Evolutionary conservation across 306 rosid genomes (phyloP), one percentile per base, ranked within the genome.

Genomic region (Albizia julibrissin): DNA sequence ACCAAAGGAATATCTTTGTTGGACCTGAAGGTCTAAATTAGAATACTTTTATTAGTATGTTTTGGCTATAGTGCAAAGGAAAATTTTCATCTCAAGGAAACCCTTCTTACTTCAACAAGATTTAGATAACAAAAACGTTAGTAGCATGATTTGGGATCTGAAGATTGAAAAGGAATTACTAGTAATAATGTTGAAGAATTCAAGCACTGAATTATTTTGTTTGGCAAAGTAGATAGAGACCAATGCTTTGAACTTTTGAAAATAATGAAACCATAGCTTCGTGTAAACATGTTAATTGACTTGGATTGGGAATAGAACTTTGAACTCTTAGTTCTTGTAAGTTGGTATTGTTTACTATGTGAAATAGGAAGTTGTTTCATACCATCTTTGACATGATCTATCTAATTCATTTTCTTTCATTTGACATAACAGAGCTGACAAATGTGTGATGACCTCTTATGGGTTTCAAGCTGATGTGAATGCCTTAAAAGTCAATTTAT

Each of bases 401-500:
- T 47, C 37, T 12, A 39, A 54, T 42, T 27, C 76, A 26, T 13
- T 80, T 39, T 78, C 67, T 72, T 27, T 74, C 39, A 50, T 46
- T 68, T 69, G 43, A 74, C 58, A 75, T 72, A 79, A 66, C 94
- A 94, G 98, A 56, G 97, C 98, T 7, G 97, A 92, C 2, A 94
- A 92, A 75, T 43, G 68, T 46, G 91, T 89, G 71, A 84, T 94
- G 94, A 97, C 97, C 37, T 92, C 97, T 42, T 95, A 98, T 78
- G 99, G 99, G 50, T 95, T 95, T 87, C 99, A 95, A 90, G 99
- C 99, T 69, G 99, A 95, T 86, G 99, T 95, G 39, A 91, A 89
- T 81, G 99, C 99, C 54, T 87, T 95, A 79, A 98, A 95, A 46
- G 93, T 93, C 91, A 89, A 67, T 70, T 80, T 94, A 91, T 76